A percentile compares a stretch with the other conserved stretches of the same genome.
Conservation (phyloP, 1,139 yeast genomes). For the Torulaspora pretoriensis region DNA sequence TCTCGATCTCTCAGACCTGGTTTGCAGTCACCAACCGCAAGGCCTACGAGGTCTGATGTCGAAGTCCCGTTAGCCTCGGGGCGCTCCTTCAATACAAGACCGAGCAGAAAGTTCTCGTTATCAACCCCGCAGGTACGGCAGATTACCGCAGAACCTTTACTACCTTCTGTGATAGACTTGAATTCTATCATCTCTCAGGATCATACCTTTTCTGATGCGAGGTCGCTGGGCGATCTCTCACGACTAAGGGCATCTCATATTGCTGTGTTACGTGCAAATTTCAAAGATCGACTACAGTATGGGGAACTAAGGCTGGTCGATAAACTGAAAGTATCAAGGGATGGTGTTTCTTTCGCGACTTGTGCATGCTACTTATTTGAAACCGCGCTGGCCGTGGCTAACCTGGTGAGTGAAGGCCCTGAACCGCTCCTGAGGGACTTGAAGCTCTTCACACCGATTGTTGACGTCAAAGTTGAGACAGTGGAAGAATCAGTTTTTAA, state of each 20-base stretch:
- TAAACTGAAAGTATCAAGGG: constrained; percentile 24
- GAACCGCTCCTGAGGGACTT: constrained; percentile 14
- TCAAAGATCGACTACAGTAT: constrained; percentile 17
- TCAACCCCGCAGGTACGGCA: background rate
- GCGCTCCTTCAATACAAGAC: background rate
- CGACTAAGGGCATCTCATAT: constrained; percentile 29
- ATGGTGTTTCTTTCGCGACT: constrained; percentile 16
- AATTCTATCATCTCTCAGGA: constrained; percentile 5
- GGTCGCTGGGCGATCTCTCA: constrained; percentile 18
- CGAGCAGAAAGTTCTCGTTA: background rate
- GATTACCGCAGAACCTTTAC: constrained; percentile 16
- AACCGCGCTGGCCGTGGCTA: constrained; percentile 23
- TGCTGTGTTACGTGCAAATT: constrained; percentile 23
- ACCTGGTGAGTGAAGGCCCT: constrained; percentile 9
- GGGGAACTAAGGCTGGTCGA: constrained; percentile 33
- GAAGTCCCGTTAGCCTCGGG: constrained; percentile 5
- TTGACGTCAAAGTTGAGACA: constrained; percentile 22
- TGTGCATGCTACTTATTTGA: constrained; percentile 32
- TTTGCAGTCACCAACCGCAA: background rate
- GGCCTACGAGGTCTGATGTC: constrained; percentile 1
- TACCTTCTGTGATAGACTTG: constrained; percentile 16
- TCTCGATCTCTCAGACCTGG: background rate
- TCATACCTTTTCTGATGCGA: constrained; percentile 5
- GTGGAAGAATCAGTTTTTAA: constrained; percentile 26
- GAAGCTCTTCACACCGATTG: constrained; percentile 13